Percentiles rank a stretch among this genome's conserved stretches.
Evolutionary conservation across 23 red algal genomes (phyloP).

Genomic region (Gracilaria vermiculophylla): DNA sequence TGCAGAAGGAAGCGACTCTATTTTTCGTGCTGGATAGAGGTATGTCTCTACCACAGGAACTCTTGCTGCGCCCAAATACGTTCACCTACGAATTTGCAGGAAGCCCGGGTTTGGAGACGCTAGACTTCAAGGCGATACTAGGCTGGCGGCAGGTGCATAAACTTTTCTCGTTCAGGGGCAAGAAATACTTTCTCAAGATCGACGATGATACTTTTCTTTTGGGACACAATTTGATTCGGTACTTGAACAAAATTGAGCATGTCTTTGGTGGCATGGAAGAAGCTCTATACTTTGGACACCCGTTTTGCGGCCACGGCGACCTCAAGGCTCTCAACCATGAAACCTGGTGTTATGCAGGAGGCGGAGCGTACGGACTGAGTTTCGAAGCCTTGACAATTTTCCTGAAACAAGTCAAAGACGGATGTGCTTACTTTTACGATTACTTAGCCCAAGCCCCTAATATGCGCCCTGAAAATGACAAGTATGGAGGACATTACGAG

Average conservation of each 20-base stretch:
- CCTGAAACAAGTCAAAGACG: slow-evolving; percentile 34
- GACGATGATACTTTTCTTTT: slow-evolving; percentile 47
- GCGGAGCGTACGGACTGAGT: slow-evolving; percentile 45
- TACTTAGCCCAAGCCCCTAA: slow-evolving; percentile 4
- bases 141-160: slow-evolving; percentile 2
- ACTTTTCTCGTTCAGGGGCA: slow-evolving; percentile 21
- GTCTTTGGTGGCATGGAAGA: slow-evolving; percentile 24
- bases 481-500: slow-evolving; percentile 41
- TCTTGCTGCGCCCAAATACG: slow-evolving; percentile 20
- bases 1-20: slow-evolving; percentile 40
- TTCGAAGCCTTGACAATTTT: slow-evolving; percentile 30
- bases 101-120: not conserved
- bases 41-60: not conserved
- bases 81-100: not conserved
- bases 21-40: slow-evolving; percentile 20
- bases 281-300: slow-evolving; percentile 48
- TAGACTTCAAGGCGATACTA: slow-evolving; percentile 31
- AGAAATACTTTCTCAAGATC: slow-evolving; percentile 50
- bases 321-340: slow-evolving; percentile 36
- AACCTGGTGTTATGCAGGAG: slow-evolving; percentile 54
- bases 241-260: slow-evolving; percentile 51
- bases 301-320: slow-evolving; percentile 51
- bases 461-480: slow-evolving; percentile 29
- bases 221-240: slow-evolving; percentile 50
- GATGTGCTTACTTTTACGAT: slow-evolving; percentile 55